Evolutionary conservation across 2,329 filamentous ascomycete genomes (phyloP).

Genomic region (Juglanconis sp.): DNA sequence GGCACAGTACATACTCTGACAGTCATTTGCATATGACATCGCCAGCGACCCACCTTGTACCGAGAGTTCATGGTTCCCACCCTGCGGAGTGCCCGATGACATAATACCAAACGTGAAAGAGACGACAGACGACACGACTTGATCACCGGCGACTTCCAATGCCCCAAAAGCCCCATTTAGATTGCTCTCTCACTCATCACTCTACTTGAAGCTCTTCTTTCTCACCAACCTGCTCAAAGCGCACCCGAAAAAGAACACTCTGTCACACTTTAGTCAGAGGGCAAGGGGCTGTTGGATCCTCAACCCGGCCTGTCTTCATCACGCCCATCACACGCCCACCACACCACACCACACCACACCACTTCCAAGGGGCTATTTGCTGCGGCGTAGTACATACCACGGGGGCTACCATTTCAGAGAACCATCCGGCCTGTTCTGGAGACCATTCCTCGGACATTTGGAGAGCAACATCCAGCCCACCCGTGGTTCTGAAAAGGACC

Average conservation of each 20-base stretch:
- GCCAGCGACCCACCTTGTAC: background rate
- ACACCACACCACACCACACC: background rate
- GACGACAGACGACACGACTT: background rate
- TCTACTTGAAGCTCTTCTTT: background rate
- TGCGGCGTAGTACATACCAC: background rate
- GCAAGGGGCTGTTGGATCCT: constrained; percentile 1
- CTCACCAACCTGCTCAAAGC: background rate
- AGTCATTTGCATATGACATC: background rate
- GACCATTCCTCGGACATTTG: background rate
- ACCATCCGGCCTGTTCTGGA: constrained; percentile 5
- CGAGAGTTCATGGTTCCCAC: background rate
- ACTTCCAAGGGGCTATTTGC: background rate
- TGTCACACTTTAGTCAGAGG: constrained; percentile 7
- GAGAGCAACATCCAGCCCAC: constrained; percentile 7
- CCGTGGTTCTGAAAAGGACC: constrained; percentile 18
- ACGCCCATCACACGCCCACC: background rate
- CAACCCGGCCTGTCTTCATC: background rate
- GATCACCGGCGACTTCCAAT: background rate
- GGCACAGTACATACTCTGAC: background rate
- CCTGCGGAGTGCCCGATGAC: background rate
- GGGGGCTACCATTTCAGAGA: background rate
- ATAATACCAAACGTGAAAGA: background rate
- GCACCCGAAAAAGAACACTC: background rate
- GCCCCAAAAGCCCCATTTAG: background rate
- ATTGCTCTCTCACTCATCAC: background rate